A percentile compares a stretch with the other conserved stretches of the same genome.
Evolutionary conservation across 148 eudicot species (phyloP).

Genomic region (Vaccinium macrocarpon): DNA sequence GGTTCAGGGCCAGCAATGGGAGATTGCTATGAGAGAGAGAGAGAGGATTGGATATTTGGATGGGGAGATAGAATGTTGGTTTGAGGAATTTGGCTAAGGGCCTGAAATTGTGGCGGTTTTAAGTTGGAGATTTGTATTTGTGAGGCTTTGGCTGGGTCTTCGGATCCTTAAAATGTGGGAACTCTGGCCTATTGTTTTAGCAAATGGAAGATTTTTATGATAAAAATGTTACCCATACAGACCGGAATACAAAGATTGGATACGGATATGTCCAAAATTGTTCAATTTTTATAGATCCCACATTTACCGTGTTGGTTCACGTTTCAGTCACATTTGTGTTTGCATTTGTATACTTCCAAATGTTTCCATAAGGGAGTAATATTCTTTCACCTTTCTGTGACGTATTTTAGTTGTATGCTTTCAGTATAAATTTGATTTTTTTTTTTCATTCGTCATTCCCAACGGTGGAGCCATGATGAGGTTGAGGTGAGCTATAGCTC

Average conservation of each 20-base stretch:
- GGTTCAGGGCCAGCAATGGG: constrained; percentile 42
- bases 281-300: too few species aligned
- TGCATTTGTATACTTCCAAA: too few species aligned
- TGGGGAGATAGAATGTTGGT: not conserved
- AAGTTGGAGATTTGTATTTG: not conserved
- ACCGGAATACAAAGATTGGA: too few species aligned
- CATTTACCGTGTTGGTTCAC: too few species aligned
- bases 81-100: not conserved
- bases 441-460: too few species aligned
- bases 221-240: not conserved
- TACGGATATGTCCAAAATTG: too few species aligned
- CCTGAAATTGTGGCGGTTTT: constrained; percentile 2
- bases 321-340: too few species aligned
- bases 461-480: too few species aligned
- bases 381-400: not conserved
- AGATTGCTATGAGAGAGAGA: constrained; percentile 26
- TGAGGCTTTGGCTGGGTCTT: constrained; percentile 13
- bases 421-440: too few species aligned
- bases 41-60: constrained; percentile 6
- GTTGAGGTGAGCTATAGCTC: too few species aligned
- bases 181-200: not conserved
- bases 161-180: constrained; percentile 19
- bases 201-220: not conserved
- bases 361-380: too few species aligned
- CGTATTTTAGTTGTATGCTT: not conserved